Evolutionary conservation across 2,329 filamentous ascomycete species (phyloP).

Genomic region (Penicillium expansum): DNA sequence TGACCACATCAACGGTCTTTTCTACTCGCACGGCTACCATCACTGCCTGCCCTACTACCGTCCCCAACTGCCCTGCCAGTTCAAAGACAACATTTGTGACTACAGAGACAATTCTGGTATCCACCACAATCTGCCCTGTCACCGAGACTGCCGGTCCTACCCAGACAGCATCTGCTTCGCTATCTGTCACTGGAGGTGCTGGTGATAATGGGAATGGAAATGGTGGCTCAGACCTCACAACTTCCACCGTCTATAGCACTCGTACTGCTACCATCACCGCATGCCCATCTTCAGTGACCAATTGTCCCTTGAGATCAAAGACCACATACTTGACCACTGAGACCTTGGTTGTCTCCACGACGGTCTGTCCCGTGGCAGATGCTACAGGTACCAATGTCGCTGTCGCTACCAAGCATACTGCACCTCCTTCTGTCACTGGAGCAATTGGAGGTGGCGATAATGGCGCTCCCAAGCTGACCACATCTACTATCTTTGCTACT

Average conservation of each 20-base stretch:
- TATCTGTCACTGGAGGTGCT: background rate
- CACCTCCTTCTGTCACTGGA: background rate
- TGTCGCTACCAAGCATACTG: background rate
- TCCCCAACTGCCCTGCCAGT: background rate
- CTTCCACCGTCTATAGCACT: slow-evolving; percentile 24
- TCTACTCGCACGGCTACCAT: slow-evolving; percentile 9
- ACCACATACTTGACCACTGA: slow-evolving; percentile 23
- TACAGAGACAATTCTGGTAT: slow-evolving; percentile 4
- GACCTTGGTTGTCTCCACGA: slow-evolving; percentile 23
- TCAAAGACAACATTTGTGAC: slow-evolving; percentile 4
- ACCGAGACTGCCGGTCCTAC: background rate
- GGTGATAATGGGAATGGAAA: background rate
- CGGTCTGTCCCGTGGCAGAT: slow-evolving; percentile 20
- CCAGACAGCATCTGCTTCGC: background rate
- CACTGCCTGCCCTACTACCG: slow-evolving; percentile 6
- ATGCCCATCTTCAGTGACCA: slow-evolving; percentile 27
- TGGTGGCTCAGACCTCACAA: slow-evolving; percentile 10
- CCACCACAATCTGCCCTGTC: slow-evolving; percentile 7
- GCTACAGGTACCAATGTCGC: background rate
- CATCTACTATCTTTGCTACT: slow-evolving; percentile 26
- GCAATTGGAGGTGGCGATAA: background rate
- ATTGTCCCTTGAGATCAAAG: slow-evolving; percentile 25
- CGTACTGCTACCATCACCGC: slow-evolving; percentile 26
- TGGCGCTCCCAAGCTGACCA: slow-evolving; percentile 9
- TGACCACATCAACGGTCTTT: slow-evolving; percentile 5